Conservation (phyloP, 139 green algal genomes). For the Closterium sp. region DNA sequence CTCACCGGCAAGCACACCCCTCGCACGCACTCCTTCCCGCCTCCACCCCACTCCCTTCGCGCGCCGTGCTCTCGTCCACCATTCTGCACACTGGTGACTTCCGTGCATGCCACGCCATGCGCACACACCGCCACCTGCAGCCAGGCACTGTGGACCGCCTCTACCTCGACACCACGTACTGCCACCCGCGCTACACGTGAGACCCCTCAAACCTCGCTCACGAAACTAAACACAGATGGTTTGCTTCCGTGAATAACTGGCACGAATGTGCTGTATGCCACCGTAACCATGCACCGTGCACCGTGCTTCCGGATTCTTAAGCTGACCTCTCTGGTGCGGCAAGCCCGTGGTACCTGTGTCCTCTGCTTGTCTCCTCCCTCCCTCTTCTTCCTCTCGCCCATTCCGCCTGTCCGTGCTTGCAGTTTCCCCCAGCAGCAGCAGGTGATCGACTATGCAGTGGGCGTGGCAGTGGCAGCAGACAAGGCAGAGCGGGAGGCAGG, state of each 20-base stretch:
- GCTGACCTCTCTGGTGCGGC: too few species aligned
- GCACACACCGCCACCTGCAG: constrained; percentile 20
- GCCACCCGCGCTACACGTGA: constrained; percentile 48
- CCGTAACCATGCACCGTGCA: too few species aligned
- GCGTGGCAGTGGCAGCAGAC: not conserved
- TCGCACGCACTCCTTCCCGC: not conserved
- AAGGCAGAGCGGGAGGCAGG: not conserved
- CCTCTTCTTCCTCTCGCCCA: not conserved
- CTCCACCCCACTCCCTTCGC: not conserved
- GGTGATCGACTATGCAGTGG: constrained; percentile 19
- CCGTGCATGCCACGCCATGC: constrained; percentile 33
- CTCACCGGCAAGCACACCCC: not conserved
- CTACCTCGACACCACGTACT: constrained; percentile 57
- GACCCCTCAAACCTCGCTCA: not conserved
- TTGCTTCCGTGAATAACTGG: too few species aligned
- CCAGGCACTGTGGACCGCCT: constrained; percentile 16
- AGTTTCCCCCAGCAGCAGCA: constrained; percentile 37
- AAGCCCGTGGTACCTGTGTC: too few species aligned
- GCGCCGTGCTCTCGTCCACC: not conserved
- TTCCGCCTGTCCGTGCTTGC: not conserved
- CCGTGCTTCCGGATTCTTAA: too few species aligned
- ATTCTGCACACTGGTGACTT: constrained; percentile 55
- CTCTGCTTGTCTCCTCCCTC: too few species aligned
- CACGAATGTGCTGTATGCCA: too few species aligned
- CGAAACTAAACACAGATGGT: too few species aligned